A percentile compares a stretch with the other conserved stretches of the same genome.
phyloP scores from a whole-genome alignment of 495 filamentous ascomycete genomes.

The Hypoxylon lienhwacheense region DNA sequence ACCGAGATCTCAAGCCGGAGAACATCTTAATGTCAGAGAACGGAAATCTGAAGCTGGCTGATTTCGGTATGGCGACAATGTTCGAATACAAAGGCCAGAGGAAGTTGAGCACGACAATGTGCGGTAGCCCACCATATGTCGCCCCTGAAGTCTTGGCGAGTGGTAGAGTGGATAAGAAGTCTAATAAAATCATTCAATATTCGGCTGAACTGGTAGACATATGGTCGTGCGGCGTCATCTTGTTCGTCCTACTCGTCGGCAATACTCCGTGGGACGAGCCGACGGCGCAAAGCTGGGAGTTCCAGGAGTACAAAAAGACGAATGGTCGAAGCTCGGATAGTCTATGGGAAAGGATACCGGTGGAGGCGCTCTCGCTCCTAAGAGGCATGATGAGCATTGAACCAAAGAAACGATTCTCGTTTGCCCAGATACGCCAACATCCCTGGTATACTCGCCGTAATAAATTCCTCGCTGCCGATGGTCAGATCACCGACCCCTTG shows the following conservation, averaged over 20 bases:
- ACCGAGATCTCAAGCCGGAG: conserved; percentile 89
- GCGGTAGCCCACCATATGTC: conserved; percentile 95
- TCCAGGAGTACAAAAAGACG: conserved; percentile 77
- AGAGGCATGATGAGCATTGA: conserved; percentile 92
- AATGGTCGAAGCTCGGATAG: conserved; percentile 79
- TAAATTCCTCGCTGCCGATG: conserved; percentile 69
- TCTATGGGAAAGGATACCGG: conserved; percentile 80
- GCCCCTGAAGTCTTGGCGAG: conserved; percentile 83
- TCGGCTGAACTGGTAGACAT: conserved; percentile 84
- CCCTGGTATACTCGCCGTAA: conserved; percentile 93
- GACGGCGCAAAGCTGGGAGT: conserved; percentile 76
- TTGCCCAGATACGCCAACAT: conserved; percentile 86
- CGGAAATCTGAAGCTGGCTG: conserved; percentile 91
- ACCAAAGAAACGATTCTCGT: conserved; percentile 72
- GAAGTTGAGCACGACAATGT: conserved; percentile 83
- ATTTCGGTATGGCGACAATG: conserved; percentile 94
- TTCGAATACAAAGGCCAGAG: conserved; percentile 82
- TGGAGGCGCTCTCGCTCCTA: conserved; percentile 79
- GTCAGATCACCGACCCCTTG: conserved; percentile 76
- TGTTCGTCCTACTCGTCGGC: conserved; percentile 92
- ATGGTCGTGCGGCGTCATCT: conserved; percentile 94
- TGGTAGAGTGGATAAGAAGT: conserved; percentile 46
- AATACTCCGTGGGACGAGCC: conserved; percentile 99
- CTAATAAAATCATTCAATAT: conserved; percentile 67
- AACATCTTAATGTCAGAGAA: conserved; percentile 80